Evolutionary conservation across 148 eudicot genomes (phyloP).

Genomic region (Amaranthus hypochondriacus): DNA sequence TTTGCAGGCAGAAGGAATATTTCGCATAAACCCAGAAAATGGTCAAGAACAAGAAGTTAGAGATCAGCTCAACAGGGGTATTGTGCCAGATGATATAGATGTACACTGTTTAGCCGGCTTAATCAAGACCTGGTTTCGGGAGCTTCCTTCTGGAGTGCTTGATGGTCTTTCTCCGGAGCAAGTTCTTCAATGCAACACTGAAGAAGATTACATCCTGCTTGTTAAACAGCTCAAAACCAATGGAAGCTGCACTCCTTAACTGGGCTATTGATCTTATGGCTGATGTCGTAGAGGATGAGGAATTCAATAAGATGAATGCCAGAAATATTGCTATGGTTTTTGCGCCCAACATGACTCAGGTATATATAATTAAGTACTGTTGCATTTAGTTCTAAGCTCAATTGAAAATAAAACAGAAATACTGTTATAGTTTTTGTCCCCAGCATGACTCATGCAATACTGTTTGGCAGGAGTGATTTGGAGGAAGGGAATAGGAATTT

Average conservation of each 20-base stretch:
- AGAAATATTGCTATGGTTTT: constrained; percentile 93
- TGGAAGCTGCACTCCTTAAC: constrained; percentile 66
- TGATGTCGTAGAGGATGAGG: constrained; percentile 95
- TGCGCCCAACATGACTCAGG: constrained; percentile 98
- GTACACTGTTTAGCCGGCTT: constrained; percentile 87
- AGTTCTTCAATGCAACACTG: constrained; percentile 64
- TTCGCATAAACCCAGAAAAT: constrained; percentile 87
- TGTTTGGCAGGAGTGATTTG: no score
- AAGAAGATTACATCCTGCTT: constrained; percentile 65
- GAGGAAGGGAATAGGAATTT: no score
- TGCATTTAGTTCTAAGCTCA: neutral
- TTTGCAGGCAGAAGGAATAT: constrained; percentile 81
- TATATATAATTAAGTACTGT: constrained; percentile 4
- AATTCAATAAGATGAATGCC: constrained; percentile 85
- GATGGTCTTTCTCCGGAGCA: constrained; percentile 86
- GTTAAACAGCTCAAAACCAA: constrained; percentile 72
- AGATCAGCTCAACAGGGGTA: constrained; percentile 73
- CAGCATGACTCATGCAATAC: no score
- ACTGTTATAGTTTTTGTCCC: neutral
- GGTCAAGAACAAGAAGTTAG: constrained; percentile 69
- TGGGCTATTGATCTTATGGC: constrained; percentile 98
- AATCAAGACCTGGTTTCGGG: constrained; percentile 90
- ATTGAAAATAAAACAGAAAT: neutral
- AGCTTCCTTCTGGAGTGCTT: constrained; percentile 83
- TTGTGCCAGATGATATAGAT: constrained; percentile 78